Percentiles rank a stretch among this genome's conserved stretches.
phyloP scores from a whole-genome alignment of 805 yeast genomes.

The Maudiozyma barnettii region DNA sequence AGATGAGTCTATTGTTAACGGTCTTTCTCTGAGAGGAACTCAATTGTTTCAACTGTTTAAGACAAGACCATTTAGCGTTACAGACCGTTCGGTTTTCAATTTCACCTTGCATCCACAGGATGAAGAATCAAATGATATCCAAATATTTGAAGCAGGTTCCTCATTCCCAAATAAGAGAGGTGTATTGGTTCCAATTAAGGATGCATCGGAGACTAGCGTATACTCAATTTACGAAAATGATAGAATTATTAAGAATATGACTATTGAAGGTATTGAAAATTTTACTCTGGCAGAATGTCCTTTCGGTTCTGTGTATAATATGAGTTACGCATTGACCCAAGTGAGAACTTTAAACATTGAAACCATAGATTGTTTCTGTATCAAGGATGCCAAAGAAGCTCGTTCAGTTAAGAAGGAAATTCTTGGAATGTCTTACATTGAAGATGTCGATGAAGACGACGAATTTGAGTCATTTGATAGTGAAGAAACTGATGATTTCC shows the following conservation, averaged over 20 bases:
- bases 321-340: slow-evolving; percentile 36
- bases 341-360: slow-evolving; percentile 43
- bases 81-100: slow-evolving; percentile 45
- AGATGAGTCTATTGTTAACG: slow-evolving; percentile 88
- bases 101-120: slow-evolving; percentile 32
- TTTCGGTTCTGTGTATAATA: slow-evolving; percentile 31
- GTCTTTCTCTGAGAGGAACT: slow-evolving; percentile 79
- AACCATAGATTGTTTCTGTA: slow-evolving; percentile 39
- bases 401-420: slow-evolving; percentile 8
- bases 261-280: slow-evolving; percentile 22
- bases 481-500: slow-evolving; percentile 5
- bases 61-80: slow-evolving; percentile 44
- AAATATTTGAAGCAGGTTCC: slow-evolving; percentile 42
- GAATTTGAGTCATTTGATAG: slow-evolving; percentile 2
- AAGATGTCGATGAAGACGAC: slow-evolving; percentile 17
- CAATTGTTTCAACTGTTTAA: slow-evolving; percentile 59
- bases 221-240: slow-evolving; percentile 28
- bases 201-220: slow-evolving; percentile 25
- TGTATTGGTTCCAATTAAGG: slow-evolving; percentile 29
- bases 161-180: slow-evolving; percentile 24
- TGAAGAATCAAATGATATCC: slow-evolving; percentile 17
- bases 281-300: slow-evolving; percentile 33
- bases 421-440: slow-evolving; percentile 9
- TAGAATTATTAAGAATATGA: slow-evolving; percentile 11
- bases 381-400: not conserved